Evolutionary conservation across 2,329 filamentous ascomycete genomes (phyloP), one percentile per base, ranked within the genome.

Genomic region (Colletotrichum magnum): DNA sequence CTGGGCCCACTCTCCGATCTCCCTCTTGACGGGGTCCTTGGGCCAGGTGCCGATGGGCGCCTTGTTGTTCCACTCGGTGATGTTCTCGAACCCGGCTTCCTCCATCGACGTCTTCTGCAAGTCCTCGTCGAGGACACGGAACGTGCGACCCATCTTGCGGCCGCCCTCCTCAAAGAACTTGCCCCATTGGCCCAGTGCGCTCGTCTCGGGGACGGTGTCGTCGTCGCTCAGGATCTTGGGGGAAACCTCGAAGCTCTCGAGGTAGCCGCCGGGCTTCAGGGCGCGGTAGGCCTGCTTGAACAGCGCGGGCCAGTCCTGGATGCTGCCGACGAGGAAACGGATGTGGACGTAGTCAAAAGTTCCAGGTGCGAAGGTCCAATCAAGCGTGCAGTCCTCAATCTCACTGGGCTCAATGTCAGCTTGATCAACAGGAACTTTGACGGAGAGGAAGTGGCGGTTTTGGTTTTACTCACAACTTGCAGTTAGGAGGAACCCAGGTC

Each of bases 301-400:
- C 6, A 89, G 75, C 47, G 83, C 80, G 28, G 83, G 82, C 75
- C 87, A 89, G 66, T 88, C 87, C 2, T 80, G 75, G 70, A 89
- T 84, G 60, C 83, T 82, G 24, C 88, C 88, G 1, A 83, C 77
- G 70, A 90, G 79, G 71, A 87, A 82, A 21, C 85, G 84, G 5
- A 86, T 85, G 75, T 90, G 89, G 63, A 91, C 85, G 73, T 85
- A 89, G 77, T 91, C 89, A 73, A 89, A 87, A 21, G 71, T 68
- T 71, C 69, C 85, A 70, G 83, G 79, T 5, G 67, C 18, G 74
- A 80, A 88, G 77, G 79, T 88, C 81, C 82, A 84, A 0, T 80
- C 79, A 6, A 75, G 82, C 69, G 88, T 87, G 56, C 87, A 86
- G 74, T 92, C 89, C 74, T 92, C 90, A 53, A 92, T 86, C 68